A percentile compares a stretch with the other conserved stretches of the same genome.
Conservation (phyloP, 306 rosid genomes). For the Psophocarpus tetragonolobus region DNA sequence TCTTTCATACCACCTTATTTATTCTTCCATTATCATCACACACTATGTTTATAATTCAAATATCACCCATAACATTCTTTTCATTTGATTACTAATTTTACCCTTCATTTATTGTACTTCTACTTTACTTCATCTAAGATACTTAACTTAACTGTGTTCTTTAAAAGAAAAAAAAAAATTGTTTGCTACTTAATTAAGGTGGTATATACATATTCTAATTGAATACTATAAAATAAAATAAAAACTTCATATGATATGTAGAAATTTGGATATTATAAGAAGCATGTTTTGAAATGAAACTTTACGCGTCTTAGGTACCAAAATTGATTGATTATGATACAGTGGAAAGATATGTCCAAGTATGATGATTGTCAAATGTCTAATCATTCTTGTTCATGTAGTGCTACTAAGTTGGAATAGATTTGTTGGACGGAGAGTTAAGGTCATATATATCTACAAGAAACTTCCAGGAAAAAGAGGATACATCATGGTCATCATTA, state of each 20-base stretch:
- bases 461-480: slow-evolving; percentile 38
- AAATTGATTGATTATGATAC: slow-evolving; percentile 19
- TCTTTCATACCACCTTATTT: no score
- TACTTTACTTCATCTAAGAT: no score
- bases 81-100: no score
- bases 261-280: not conserved
- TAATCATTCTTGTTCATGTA: slow-evolving; percentile 36
- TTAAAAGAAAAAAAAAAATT: no score
- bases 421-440: slow-evolving; percentile 24
- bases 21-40: no score
- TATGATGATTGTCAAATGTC: slow-evolving; percentile 38
- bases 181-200: not conserved
- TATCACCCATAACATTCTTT: no score
- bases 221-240: not conserved
- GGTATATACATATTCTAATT: not conserved
- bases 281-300: slow-evolving; percentile 19
- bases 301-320: slow-evolving; percentile 30
- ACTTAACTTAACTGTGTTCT: no score
- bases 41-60: no score
- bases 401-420: slow-evolving; percentile 39
- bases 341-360: slow-evolving; percentile 24
- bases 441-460: slow-evolving; percentile 30
- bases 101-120: no score
- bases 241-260: not conserved
- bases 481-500: slow-evolving; percentile 32